Evolutionary conservation across 345 rosid species (phyloP).

Genomic region (Syzygium oleosum): DNA sequence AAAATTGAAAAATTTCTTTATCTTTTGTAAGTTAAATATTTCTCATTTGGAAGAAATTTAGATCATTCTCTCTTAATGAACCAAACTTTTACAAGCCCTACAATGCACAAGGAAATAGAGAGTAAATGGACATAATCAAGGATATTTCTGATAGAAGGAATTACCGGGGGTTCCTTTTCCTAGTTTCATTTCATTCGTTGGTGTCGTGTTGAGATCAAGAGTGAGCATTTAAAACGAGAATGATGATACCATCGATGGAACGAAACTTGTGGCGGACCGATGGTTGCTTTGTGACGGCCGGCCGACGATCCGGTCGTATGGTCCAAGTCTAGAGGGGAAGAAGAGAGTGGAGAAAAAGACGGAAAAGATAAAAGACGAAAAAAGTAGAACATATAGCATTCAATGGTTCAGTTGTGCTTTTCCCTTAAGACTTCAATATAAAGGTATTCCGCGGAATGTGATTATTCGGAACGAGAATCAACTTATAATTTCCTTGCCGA

Average conservation of each 20-base stretch:
- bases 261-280: background rate
- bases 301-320: background rate
- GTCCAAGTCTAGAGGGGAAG: background rate
- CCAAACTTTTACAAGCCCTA: background rate
- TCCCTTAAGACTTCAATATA: background rate
- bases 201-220: background rate
- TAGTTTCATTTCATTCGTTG: background rate
- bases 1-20: background rate
- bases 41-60: background rate
- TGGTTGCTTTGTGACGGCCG: background rate
- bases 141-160: background rate
- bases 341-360: background rate
- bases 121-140: background rate
- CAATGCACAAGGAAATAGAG: background rate
- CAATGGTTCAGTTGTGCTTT: background rate
- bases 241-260: background rate
- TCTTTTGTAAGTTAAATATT: background rate
- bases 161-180: background rate
- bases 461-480: background rate
- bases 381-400: background rate
- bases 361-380: accelerated
- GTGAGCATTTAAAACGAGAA: background rate
- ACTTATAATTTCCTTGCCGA: background rate
- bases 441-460: background rate
- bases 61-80: background rate